phyloP scores from a whole-genome alignment of 352 stramenopile species.

The Globisporangium recalcitrans region DNA sequence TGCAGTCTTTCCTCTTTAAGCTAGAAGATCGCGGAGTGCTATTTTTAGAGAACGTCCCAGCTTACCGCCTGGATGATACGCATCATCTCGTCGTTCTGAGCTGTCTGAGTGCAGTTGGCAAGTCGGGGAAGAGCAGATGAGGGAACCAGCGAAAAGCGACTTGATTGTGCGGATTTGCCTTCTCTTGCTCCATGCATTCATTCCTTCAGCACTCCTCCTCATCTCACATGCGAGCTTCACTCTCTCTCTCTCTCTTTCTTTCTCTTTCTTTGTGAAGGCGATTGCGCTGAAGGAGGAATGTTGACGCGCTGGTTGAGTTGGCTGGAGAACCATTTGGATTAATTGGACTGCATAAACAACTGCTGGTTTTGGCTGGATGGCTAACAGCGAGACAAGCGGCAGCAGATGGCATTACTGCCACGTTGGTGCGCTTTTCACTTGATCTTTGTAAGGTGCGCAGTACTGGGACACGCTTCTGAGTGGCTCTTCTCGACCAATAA shows the following conservation, averaged over 20 bases:
- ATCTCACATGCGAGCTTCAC: too few relatives aligned
- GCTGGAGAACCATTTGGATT: background rate
- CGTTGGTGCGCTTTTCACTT: background rate
- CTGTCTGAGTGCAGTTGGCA: too few relatives aligned
- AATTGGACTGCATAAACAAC: slow-evolving; percentile 13
- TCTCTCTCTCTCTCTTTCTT: background rate
- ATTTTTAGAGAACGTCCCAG: background rate
- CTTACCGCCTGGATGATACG: too few relatives aligned
- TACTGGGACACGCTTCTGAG: slow-evolving; percentile 2
- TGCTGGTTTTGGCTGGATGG: slow-evolving; percentile 3
- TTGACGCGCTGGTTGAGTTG: slow-evolving; percentile 7
- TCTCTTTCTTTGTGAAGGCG: background rate
- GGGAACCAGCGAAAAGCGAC: background rate
- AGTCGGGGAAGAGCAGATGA: background rate
- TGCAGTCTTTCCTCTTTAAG: background rate
- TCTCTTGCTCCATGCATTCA: background rate
- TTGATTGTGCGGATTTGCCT: background rate
- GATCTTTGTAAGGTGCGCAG: background rate
- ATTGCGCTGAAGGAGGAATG: background rate
- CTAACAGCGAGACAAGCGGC: slow-evolving; percentile 4
- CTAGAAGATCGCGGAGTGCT: background rate
- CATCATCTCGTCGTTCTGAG: too few relatives aligned
- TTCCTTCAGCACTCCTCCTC: too few relatives aligned
- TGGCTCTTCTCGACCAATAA: background rate
- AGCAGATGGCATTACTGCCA: slow-evolving; percentile 14